Percentiles rank a stretch among this genome's conserved stretches.
phyloP scores from a whole-genome alignment of 139 green algal species.

The Auxenochlorella pyrenoidosa region DNA sequence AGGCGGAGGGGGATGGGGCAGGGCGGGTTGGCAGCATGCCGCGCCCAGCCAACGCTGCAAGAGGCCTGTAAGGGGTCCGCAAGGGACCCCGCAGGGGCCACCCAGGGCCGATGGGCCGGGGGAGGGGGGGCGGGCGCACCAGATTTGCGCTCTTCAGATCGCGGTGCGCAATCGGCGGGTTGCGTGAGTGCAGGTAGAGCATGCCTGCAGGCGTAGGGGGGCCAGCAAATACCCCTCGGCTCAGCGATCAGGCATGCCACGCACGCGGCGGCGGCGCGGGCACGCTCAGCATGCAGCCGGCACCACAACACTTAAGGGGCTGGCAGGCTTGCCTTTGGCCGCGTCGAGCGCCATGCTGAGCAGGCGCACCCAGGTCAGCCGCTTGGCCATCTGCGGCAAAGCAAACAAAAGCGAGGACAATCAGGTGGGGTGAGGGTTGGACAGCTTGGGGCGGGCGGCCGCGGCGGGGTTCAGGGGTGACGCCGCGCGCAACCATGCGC shows the following conservation, averaged over 20 bases:
- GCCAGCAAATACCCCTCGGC: neutral
- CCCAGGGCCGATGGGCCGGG: no score
- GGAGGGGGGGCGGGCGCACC: neutral
- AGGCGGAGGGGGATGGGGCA: no score
- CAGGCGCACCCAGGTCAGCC: constrained; percentile 55
- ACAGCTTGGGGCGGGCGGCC: no score
- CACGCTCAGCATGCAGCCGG: neutral
- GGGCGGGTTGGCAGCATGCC: no score
- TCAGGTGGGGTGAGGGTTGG: no score
- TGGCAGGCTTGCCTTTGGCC: constrained; percentile 58
- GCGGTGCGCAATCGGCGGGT: constrained; percentile 61
- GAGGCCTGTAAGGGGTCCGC: no score
- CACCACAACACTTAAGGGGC: neutral
- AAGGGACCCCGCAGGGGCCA: no score
- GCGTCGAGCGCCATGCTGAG: constrained; percentile 65
- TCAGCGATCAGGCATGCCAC: neutral
- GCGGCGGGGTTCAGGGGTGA: no score
- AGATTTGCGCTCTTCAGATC: constrained; percentile 48
- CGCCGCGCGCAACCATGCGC: no score
- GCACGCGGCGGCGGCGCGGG: no score
- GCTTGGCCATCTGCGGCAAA: constrained; percentile 11
- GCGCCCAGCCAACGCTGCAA: no score
- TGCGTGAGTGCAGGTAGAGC: constrained; percentile 50
- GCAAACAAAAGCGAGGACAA: neutral
- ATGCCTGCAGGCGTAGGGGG: neutral